Evolutionary conservation across 148 eudicot species (phyloP), one percentile per base, ranked within the genome.

Genomic region (Agrostemma githago): DNA sequence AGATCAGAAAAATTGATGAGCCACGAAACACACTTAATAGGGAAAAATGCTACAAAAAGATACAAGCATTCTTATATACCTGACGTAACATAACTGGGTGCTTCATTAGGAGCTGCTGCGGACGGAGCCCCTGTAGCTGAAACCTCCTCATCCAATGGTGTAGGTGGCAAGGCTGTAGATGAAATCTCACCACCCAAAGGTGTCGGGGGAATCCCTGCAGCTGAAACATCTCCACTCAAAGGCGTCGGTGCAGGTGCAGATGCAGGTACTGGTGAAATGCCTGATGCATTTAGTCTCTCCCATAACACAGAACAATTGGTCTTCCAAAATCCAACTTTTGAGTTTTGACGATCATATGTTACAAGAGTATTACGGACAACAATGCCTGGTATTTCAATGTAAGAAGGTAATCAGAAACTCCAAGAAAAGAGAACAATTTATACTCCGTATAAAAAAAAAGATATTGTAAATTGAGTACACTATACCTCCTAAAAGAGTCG

Each of bases 401-500:
- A 72, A 72, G 2, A 39, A 51, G 38, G 20, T 26, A 65, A 72
- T 10, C 20, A 48, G 8, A 9, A 60, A 44, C 54, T 16, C 2
- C 10, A 8, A 53, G 15, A n/a, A 15, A 70, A 1, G 46, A 39
- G 6, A 48, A 20, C 0, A 53, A 65, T 26, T 12, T 51, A 51
- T 40, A 51, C 37, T 14, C n/a, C 34, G 34, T 26, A 26, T 26
- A 38, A 56, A 5, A 38, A 16, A 21, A 60, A n/a, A 68, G n/a
- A n/a, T n/a, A n/a, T 40, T 63, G 56, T 60, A 68, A 62, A 67
- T 37, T 38, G 68, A 68, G 72, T 68, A 75, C 58, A 73, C 39
- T 16, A 40, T 92, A 95, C 98, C 98, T 88, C 98, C 98, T 79
- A 95, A 81, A 69, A 92, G 88, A 68, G 97, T 95, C 34, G 98